Evolutionary conservation across 257 asterid genomes (phyloP), one percentile per base, ranked within the genome.

Genomic region (Solanum raphanifolium): DNA sequence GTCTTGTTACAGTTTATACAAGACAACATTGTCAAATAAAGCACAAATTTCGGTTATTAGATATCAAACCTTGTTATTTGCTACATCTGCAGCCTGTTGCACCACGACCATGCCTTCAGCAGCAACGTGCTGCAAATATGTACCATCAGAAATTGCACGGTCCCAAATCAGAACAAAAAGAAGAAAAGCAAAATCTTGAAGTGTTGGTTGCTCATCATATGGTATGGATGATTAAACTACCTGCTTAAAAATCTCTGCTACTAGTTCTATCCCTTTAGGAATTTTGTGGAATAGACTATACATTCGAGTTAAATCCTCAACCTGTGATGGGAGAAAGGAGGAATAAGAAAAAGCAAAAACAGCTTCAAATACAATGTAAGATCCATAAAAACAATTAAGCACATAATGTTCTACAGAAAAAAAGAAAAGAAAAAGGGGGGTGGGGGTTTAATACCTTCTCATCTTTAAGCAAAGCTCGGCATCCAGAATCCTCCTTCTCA

Each of bases 401-500:
- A 29, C 86, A 48, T 82, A 48, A 48, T n/a, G 52, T 13, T 46
- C 38, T 29, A 46, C 41, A 15, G 29, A 20, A 81, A 48, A 58
- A 43, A 79, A 34, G 4, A 32, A 20, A 27, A 6, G 11, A 68
- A 68, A 5, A 69, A 13, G 32, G 69, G 73, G 27, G 43, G 15
- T 68, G 31, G 69, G n/a, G 65, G 12, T 46, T 85, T 68, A 41
- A 48, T 88, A 92, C 96, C 95, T 92, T 94, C 38, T 91, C 94
- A 85, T 92, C 91, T 87, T 87, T 89, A 62, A 94, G 94, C 89
- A 94, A 87, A 27, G 88, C 92, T 74, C 90, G 91, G 65, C 93
- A 90, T 83, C 98, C 98, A 84, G 98, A 92, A 81, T 93, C 90
- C 89, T 94, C 94, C 91, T 94, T 93, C 84, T 92, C 93, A 69